Conservation (phyloP, 129 eudicot species). For the Gnaphalium uliginosum region DNA sequence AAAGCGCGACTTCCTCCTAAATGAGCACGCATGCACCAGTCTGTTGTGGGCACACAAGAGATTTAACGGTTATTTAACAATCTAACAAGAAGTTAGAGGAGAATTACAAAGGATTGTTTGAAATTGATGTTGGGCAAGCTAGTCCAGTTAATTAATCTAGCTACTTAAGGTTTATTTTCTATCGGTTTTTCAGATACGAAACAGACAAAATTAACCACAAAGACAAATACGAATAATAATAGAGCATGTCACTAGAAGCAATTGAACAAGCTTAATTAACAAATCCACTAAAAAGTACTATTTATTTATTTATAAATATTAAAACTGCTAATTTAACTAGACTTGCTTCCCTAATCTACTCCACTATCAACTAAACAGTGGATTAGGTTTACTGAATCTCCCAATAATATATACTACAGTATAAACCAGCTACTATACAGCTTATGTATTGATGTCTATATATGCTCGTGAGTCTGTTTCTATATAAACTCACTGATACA, state of each 20-base stretch:
- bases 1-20: no score
- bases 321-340: not conserved
- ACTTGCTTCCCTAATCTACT: slow-evolving; percentile 24
- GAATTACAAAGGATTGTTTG: no score
- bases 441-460: not conserved
- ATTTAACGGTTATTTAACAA: no score
- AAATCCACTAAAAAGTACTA: not conserved
- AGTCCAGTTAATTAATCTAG: no score
- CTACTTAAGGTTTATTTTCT: not conserved
- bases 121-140: no score
- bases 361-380: slow-evolving; percentile 23
- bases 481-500: slow-evolving; percentile 1
- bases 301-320: no score
- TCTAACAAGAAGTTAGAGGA: no score
- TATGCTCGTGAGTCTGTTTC: not conserved
- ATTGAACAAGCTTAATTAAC: not conserved
- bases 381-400: slow-evolving; percentile 32
- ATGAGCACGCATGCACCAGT: no score
- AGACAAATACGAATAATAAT: no score
- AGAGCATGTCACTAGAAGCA: not conserved
- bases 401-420: not conserved
- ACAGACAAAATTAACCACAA: not conserved
- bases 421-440: not conserved
- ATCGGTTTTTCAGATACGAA: no score
- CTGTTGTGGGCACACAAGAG: no score